These are phyloP conservation scores for Cladosporium velox DNA, from an alignment of 2,329 filamentous ascomycete genomes.

Conservation along the genomic window DNA sequence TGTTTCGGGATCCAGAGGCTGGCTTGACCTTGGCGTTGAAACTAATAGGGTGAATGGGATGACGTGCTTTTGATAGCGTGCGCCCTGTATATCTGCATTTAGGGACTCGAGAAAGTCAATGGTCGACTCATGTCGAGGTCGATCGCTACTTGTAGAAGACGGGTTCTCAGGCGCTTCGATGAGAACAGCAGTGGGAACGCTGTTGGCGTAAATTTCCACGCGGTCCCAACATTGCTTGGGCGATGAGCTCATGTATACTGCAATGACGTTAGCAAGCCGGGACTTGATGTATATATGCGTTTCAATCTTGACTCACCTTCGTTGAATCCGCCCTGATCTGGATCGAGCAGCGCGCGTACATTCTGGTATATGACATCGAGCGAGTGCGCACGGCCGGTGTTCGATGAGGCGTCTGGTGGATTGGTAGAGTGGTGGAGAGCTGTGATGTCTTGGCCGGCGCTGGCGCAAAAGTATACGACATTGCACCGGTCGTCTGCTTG, in stretches of 20 bases:
- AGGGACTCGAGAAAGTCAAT: slow-evolving; percentile 30
- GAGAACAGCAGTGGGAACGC: slow-evolving; percentile 32
- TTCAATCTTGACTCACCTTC: slow-evolving; percentile 31
- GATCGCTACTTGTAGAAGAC: slow-evolving; percentile 16
- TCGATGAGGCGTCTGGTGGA: slow-evolving; percentile 24
- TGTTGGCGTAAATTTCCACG: slow-evolving; percentile 31
- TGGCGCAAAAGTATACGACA: slow-evolving; percentile 37
- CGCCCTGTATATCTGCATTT: slow-evolving; percentile 29
- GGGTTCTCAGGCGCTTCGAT: slow-evolving; percentile 27
- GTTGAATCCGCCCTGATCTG: slow-evolving; percentile 35
- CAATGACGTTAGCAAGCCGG: slow-evolving; percentile 20
- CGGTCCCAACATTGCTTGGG: slow-evolving; percentile 30
- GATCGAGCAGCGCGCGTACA: slow-evolving; percentile 35
- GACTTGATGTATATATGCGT: neutral
- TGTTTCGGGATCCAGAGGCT: slow-evolving; percentile 18
- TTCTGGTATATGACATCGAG: slow-evolving; percentile 32
- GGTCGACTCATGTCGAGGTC: slow-evolving; percentile 10
- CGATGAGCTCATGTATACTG: slow-evolving; percentile 36
- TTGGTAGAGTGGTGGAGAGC: slow-evolving; percentile 28
- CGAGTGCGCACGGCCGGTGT: slow-evolving; percentile 14
- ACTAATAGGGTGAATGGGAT: slow-evolving; percentile 31
- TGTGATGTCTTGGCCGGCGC: slow-evolving; percentile 27
- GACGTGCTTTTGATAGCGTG: slow-evolving; percentile 32
- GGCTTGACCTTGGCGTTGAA: slow-evolving; percentile 13
- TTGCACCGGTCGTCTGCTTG: slow-evolving; percentile 31